Evolutionary conservation across 805 yeast genomes (phyloP), one percentile per base, ranked within the genome.

Genomic region (Ogataea naganishii): DNA sequence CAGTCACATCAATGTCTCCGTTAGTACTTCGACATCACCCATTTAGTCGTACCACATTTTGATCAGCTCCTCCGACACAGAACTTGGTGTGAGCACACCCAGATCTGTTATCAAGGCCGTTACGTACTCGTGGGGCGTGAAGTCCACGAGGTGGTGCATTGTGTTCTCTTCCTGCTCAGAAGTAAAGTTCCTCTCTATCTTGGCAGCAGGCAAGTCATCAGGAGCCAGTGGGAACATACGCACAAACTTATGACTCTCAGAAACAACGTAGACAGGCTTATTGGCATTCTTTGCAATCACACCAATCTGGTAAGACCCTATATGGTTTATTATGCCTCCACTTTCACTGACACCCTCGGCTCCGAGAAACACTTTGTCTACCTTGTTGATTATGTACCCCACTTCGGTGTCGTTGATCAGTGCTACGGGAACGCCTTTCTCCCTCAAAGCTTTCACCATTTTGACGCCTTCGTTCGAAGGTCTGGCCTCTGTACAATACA

Each of bases 311-410:
- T 84, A 92, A 2, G 95, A 79, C 5, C 99, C 99, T 38, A 92
- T 78, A 43, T 82, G 88, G 56, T 92, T 92, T 43, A 92, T 89
- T 27, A 94, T 85, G 20, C 99, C 99, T 33, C 99, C 99, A 52
- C 94, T 80, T 61, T 92, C 99, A 3, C 95, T 95, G 4, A 92
- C 99, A 43, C 99, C 99, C 58, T 92, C 98, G 1, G 98, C 98
- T 32, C 99, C 99, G 41, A 92, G 92, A 40, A 92, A 71, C 4
- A 92, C 82, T 56, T 92, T 89, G 59, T 89, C 94, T 10, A 88
- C 86, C 53, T 82, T 81, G 53, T 85, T 88, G 35, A 92, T 77
- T 22, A 86, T 84, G 43, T 77, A 85, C 0, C 97, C 97, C 10
- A 89, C 96, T 6, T 95, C 94, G 31, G 85, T 76, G 51, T 92